Conservation (phyloP, 495 filamentous ascomycete genomes). For the Haplographium delicatum region DNA sequence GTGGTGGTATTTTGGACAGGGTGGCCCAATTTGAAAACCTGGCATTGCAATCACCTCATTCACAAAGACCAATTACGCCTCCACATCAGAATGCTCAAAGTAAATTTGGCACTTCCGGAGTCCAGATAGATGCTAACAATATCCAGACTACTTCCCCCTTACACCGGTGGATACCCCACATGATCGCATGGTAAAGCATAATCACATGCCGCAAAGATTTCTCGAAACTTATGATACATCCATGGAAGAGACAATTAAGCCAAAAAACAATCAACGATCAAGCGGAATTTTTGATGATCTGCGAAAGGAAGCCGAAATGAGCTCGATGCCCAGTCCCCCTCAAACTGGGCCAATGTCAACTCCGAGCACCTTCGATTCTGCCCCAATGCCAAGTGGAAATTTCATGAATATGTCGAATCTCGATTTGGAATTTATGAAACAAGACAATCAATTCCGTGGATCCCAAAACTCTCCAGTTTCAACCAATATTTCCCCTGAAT, state of each 20-base stretch:
- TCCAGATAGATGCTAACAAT: conserved; percentile 7
- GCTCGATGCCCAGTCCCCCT: conserved; percentile 44
- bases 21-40: conserved; percentile 46
- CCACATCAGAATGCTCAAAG: conserved; percentile 47
- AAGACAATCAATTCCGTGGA: conserved; percentile 40
- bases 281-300: conserved; percentile 32
- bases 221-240: conserved; percentile 47
- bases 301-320: conserved; percentile 22
- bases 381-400: conserved; percentile 45
- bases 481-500: conserved; percentile 18
- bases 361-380: conserved; percentile 36
- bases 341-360: conserved; percentile 27
- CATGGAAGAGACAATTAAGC: conserved; percentile 55
- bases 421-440: conserved; percentile 44
- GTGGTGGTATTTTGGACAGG: conserved; percentile 49
- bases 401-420: conserved; percentile 51
- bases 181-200: conserved; percentile 32
- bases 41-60: conserved; percentile 24
- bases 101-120: conserved; percentile 31
- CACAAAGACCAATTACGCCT: conserved; percentile 53
- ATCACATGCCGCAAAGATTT: conserved; percentile 37
- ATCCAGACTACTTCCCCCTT: conserved; percentile 40
- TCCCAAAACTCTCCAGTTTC: conserved; percentile 19
- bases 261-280: conserved; percentile 28
- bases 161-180: conserved; percentile 45